phyloP scores from a whole-genome alignment of 345 rosid species.

The Clarkia xantiana region DNA sequence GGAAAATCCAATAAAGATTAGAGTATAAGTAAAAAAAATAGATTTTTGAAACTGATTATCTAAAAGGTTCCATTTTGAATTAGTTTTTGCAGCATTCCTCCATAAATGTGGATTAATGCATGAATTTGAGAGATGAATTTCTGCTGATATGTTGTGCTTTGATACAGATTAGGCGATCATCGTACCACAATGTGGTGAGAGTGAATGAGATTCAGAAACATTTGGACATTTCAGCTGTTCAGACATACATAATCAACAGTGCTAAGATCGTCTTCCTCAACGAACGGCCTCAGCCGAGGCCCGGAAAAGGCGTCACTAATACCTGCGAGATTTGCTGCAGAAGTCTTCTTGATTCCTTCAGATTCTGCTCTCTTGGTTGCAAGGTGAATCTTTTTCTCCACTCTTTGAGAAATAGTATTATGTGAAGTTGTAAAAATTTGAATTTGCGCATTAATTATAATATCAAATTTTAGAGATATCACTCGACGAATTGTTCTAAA shows the following conservation, averaged over 20 bases:
- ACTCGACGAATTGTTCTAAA: too few relatives aligned
- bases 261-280: conserved; percentile 86
- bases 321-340: conserved; percentile 79
- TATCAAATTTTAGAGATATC: too few relatives aligned
- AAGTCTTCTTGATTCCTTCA: conserved; percentile 84
- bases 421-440: too few relatives aligned
- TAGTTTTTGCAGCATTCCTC: too few relatives aligned
- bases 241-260: conserved; percentile 83
- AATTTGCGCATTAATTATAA: too few relatives aligned
- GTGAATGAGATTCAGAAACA: conserved; percentile 78
- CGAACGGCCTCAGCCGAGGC: conserved; percentile 82
- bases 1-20: too few relatives aligned
- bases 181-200: conserved; percentile 88
- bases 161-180: conserved; percentile 79
- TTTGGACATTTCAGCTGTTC: conserved; percentile 72
- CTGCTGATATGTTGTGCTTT: background rate
- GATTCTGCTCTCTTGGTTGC: conserved; percentile 93
- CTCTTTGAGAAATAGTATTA: too few relatives aligned
- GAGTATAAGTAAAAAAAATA: too few relatives aligned
- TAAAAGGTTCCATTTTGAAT: too few relatives aligned
- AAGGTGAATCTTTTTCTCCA: conserved; percentile 22
- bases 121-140: background rate
- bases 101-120: too few relatives aligned
- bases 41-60: too few relatives aligned
- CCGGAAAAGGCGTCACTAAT: conserved; percentile 83